Conservation (phyloP, 2,329 filamentous ascomycete genomes). For the Fusarium pseudonygamai region DNA sequence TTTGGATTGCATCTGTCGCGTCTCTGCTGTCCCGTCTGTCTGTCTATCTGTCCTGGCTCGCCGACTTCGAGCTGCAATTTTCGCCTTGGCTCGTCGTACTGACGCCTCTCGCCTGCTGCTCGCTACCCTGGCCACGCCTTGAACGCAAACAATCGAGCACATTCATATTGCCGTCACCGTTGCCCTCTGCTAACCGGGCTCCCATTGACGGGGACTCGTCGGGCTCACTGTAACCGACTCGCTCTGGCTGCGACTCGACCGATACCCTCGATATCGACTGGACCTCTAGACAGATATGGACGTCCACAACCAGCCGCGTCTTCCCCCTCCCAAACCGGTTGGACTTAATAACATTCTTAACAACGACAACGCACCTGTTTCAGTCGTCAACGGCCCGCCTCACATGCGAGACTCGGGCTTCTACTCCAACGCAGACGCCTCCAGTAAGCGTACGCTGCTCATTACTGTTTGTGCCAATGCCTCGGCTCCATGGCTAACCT, state of each 20-base stretch:
- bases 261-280: conserved; percentile 18
- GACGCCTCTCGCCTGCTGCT: conserved; percentile 7
- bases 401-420: conserved; percentile 55
- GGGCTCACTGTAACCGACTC: conserved; percentile 8
- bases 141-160: conserved; percentile 3
- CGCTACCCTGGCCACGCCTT: conserved; percentile 8
- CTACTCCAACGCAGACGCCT: conserved; percentile 55
- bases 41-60: background rate
- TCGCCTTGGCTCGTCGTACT: conserved; percentile 10
- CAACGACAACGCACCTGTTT: conserved; percentile 45
- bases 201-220: conserved; percentile 9
- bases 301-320: conserved; percentile 41
- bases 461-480: conserved; percentile 20
- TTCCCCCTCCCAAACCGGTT: conserved; percentile 47
- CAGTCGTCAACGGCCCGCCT: conserved; percentile 42
- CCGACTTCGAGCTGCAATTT: conserved; percentile 4
- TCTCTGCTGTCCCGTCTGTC: background rate
- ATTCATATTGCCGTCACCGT: background rate
- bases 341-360: conserved; percentile 54
- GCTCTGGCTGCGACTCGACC: conserved; percentile 16
- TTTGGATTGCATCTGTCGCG: conserved; percentile 17
- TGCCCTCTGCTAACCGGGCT: background rate
- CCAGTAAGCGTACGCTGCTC: conserved; percentile 53
- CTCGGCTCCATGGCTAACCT: conserved; percentile 30
- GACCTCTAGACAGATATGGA: conserved; percentile 40